phyloP scores from a whole-genome alignment of 116 monocot species.

The Iris pallida region DNA sequence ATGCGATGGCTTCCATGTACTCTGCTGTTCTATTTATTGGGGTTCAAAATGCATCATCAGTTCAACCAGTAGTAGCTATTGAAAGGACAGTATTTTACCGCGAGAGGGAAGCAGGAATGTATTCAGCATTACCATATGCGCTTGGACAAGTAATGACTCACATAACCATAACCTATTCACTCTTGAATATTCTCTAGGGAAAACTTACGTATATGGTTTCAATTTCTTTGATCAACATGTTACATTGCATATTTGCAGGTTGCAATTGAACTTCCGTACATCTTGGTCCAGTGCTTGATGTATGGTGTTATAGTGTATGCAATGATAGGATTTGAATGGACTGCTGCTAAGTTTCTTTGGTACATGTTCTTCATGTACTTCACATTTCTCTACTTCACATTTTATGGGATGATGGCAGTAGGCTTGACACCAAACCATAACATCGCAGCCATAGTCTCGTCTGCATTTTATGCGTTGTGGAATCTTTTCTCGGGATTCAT shows the following conservation, averaged over 20 bases:
- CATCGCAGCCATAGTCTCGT: constrained; percentile 20
- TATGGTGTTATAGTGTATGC: constrained; percentile 23
- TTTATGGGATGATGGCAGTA: constrained; percentile 38
- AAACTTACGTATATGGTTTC: not conserved
- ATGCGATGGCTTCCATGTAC: constrained; percentile 38
- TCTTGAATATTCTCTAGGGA: not conserved
- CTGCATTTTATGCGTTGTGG: constrained; percentile 36
- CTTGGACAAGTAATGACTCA: constrained; percentile 28
- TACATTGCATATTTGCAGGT: constrained; percentile 30
- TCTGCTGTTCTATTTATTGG: constrained; percentile 30
- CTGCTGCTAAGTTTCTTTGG: constrained; percentile 29
- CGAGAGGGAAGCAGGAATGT: constrained; percentile 41
- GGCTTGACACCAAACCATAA: constrained; percentile 29
- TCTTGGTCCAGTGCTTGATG: constrained; percentile 17
- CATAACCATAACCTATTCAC: not conserved
- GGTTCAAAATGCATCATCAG: constrained; percentile 14
- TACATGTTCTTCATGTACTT: constrained; percentile 38
- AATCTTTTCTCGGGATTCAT: constrained; percentile 38
- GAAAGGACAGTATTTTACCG: constrained; percentile 39
- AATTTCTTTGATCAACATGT: too few species aligned
- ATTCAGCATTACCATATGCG: constrained; percentile 31
- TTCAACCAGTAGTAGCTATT: constrained; percentile 24
- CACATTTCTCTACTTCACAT: constrained; percentile 42
- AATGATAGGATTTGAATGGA: constrained; percentile 41
- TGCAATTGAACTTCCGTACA: constrained; percentile 28